These are phyloP conservation scores for Suillus sp. DNA, from an alignment of 768 basidiomycete genomes.

Conservation along the genomic window DNA sequence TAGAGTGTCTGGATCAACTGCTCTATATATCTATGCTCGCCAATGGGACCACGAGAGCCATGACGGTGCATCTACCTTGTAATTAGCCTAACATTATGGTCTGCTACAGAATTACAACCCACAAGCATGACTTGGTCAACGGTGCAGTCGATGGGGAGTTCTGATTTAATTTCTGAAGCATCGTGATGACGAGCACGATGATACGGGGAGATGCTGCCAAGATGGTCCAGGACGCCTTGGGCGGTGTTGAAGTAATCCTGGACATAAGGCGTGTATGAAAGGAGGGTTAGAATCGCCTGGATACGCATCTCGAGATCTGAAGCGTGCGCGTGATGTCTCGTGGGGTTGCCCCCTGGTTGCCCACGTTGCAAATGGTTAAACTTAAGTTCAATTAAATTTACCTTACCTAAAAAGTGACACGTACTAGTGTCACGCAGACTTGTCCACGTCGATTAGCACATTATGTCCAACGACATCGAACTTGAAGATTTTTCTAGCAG, in stretches of 20 bases:
- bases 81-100: not conserved
- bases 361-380: not conserved
- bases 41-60: conserved; percentile 36
- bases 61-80: conserved; percentile 37
- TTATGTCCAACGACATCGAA: conserved; percentile 40
- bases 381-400: not conserved
- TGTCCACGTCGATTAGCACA: not conserved
- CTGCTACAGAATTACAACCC: conserved; percentile 9
- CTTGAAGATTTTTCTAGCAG: conserved; percentile 39
- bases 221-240: conserved; percentile 15
- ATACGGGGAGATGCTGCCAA: conserved; percentile 43
- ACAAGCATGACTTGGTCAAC: conserved; percentile 44
- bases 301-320: not conserved
- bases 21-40: conserved; percentile 35
- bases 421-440: not conserved
- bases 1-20: conserved; percentile 33
- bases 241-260: conserved; percentile 12
- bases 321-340: not conserved
- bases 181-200: conserved; percentile 31
- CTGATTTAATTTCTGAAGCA: conserved; percentile 25
- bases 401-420: not conserved
- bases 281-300: not conserved
- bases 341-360: not conserved
- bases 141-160: conserved; percentile 39
- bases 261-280: conserved; percentile 21